Base-by-base conservation (phyloP, 257 asterid genomes). In the Gentiana macrophylla region DNA sequence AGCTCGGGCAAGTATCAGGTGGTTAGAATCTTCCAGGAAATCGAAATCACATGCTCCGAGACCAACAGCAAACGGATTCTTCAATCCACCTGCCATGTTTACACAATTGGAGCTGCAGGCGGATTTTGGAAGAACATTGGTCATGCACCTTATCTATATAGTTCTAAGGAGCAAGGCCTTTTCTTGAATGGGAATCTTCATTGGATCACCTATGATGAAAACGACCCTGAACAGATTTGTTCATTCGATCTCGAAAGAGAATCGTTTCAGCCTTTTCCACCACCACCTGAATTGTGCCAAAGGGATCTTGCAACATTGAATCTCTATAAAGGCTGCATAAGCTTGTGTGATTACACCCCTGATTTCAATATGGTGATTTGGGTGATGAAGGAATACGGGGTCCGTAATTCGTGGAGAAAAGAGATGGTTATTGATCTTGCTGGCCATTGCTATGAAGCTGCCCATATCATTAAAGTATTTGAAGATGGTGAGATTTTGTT, bases 311-410 rank as follows among this genome's bases (percentile, higher is more conserved):
- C 74, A 13, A 70, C 80, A 64, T 55, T 80, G 4, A 80, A 77
- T 0, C 72, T 49, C 11, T 47, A 73, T 6, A 35, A 59, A 37
- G 76, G 61, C 11, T 50, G 67, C 13, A 45, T 79, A 5, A 68
- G 79, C 12, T 7, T 83, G 9, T 75, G 86, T 45, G 80, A 83
- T 35, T 67, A 73, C 9, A 64, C 69, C 9, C 49, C 70, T 4
- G 55, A 62, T 3, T 34, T 6, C 8, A 61, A 69, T 7, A 65
- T 83, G 32, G 81, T 72, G 2, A 63, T 77, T 2, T 80, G 92
- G 92, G 68, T 69, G 38, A 83, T 83, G 87, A 80, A 65, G 56
- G 80, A 83, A 48, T 77, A 80, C 1, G 72, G 74, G 44, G 74
- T 68, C 5, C 35, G 57, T 56, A 54, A 47, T 15, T 75, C 82